Evolutionary conservation across 768 basidiomycete species (phyloP).

Genomic region (Mycena pura): DNA sequence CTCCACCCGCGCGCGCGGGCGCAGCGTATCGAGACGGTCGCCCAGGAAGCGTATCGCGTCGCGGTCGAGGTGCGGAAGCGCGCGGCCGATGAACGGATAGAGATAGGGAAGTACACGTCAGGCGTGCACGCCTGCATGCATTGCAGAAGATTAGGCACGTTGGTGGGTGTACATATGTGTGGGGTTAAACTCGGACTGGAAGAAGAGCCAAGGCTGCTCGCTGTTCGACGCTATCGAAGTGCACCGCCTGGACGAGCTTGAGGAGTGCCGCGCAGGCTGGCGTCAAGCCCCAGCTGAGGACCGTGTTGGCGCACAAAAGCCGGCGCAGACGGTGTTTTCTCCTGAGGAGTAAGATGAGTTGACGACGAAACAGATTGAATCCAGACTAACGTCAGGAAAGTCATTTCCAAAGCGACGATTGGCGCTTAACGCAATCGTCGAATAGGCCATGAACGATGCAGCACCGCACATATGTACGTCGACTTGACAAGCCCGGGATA

Average conservation of each 20-base stretch:
- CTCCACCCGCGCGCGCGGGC: constrained; percentile 2
- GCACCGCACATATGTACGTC: not conserved
- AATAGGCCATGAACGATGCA: no score
- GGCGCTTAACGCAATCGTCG: no score
- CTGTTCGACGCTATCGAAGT: constrained; percentile 13
- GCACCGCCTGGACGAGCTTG: not conserved
- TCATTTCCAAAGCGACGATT: not conserved
- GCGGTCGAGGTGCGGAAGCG: constrained; percentile 7
- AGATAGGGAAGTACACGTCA: constrained; percentile 13
- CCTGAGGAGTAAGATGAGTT: not conserved
- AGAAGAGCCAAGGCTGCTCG: constrained; percentile 6
- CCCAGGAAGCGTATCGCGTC: constrained; percentile 2
- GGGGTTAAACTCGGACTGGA: constrained; percentile 9
- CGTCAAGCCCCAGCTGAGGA: constrained; percentile 4
- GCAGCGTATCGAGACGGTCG: not conserved
- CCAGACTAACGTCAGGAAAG: constrained; percentile 1
- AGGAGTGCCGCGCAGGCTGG: not conserved
- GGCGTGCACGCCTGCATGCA: constrained; percentile 2
- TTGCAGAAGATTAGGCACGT: constrained; percentile 2
- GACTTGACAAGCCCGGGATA: constrained; percentile 7
- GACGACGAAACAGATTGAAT: not conserved
- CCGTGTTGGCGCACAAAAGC: not conserved
- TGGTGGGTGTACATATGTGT: constrained; percentile 5
- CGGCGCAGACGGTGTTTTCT: not conserved
- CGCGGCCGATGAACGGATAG: constrained; percentile 10